These are phyloP conservation scores for Tricladium varicosporioides DNA, from an alignment of 2,329 filamentous ascomycete species.

Conservation along the genomic window DNA sequence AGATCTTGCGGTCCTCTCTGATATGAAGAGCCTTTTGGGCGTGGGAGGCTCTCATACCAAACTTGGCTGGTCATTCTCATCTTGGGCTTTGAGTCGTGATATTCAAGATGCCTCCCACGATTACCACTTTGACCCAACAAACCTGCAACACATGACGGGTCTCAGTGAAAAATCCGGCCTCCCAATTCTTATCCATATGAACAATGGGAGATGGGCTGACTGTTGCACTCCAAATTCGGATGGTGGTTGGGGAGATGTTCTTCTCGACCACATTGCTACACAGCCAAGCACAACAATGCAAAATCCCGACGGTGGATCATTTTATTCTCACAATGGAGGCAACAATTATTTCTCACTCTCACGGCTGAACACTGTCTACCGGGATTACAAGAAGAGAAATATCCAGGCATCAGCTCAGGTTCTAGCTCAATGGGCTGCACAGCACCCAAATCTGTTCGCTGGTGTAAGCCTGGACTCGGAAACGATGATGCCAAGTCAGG, in stretches of 20 bases:
- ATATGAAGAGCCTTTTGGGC: conserved; percentile 14
- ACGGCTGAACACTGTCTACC: conserved; percentile 10
- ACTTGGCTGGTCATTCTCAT: conserved; percentile 20
- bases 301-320: conserved; percentile 3
- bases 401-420: conserved; percentile 12
- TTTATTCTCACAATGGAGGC: conserved; percentile 12
- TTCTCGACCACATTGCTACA: conserved; percentile 15
- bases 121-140: conserved; percentile 18
- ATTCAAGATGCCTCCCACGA: conserved; percentile 9
- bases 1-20: conserved; percentile 13
- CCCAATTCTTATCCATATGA: conserved; percentile 20
- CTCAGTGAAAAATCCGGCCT: conserved; percentile 5
- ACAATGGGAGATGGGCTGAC: conserved; percentile 19
- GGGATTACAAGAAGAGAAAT: conserved; percentile 19
- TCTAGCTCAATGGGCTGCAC: conserved; percentile 9
- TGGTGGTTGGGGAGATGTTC: conserved; percentile 18
- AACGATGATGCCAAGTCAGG: conserved; percentile 10
- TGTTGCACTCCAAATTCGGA: conserved; percentile 19
- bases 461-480: conserved; percentile 19
- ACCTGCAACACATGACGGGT: conserved; percentile 16
- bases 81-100: conserved; percentile 20
- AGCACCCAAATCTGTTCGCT: conserved; percentile 10
- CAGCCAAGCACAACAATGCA: conserved; percentile 15
- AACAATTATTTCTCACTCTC: conserved; percentile 18
- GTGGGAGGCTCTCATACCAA: conserved; percentile 13